Evolutionary conservation across 2,329 filamentous ascomycete species (phyloP).

Genomic region (Sclerotinia subarctica): DNA sequence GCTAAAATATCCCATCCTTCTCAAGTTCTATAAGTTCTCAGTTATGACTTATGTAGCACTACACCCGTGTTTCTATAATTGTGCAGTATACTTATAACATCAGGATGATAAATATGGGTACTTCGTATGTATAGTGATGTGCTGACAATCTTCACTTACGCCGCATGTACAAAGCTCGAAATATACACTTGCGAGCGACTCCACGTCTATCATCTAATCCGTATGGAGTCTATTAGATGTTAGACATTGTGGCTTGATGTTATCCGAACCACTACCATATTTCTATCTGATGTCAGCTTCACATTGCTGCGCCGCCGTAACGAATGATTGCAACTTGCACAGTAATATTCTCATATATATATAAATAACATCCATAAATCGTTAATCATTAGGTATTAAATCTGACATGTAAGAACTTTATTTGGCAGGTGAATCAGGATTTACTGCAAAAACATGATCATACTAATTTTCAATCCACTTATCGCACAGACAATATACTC

Average conservation of each 20-base stretch:
- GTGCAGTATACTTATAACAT: not conserved
- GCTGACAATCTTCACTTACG: not conserved
- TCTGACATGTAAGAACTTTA: no score
- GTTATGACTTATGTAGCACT: not conserved
- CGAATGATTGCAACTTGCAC: not conserved
- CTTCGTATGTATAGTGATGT: not conserved
- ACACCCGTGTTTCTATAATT: not conserved
- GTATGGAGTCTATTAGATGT: not conserved
- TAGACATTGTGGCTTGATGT: conserved; percentile 7
- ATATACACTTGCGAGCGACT: not conserved
- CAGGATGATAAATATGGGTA: not conserved
- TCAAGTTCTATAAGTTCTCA: not conserved
- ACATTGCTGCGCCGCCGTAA: conserved; percentile 9
- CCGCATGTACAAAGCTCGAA: not conserved
- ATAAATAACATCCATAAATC: not conserved
- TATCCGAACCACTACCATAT: not conserved
- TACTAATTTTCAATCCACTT: not conserved
- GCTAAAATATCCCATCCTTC: not conserved
- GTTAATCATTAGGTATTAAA: no score
- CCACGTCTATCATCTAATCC: not conserved
- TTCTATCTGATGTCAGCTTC: conserved; percentile 11
- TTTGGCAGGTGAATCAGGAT: no score
- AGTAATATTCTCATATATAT: not conserved
- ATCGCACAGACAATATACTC: not conserved
- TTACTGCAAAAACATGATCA: not conserved